Evolutionary conservation across 495 filamentous ascomycete species (phyloP), one percentile per base, ranked within the genome.

Genomic region (Penicillium cosmopolitanum): DNA sequence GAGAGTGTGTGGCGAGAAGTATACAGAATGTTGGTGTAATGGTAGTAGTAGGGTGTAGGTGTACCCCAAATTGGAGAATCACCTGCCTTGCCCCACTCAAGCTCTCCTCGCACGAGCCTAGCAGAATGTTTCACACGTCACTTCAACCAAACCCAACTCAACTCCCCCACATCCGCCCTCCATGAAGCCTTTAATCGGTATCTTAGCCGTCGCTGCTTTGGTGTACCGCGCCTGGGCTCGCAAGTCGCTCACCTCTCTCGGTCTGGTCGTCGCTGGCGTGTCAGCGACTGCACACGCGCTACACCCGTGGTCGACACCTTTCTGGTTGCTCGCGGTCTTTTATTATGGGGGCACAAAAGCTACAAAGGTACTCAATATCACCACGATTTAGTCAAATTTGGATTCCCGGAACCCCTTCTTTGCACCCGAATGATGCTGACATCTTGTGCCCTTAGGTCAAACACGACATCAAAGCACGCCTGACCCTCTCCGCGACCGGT

Each of bases 221-320:
- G 77, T 88, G 21, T 88, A 86, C 65, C 85, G 89, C 42, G 91
- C 90, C 21, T 85, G 83, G 69, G 83, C 84, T 18, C 85, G 86
- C 61, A 87, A 91, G 23, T 92, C 91, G 8, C 80, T 96, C 46
- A 95, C 92, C 12, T 87, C 88, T 0, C 74, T 80, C 34, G 92
- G 91, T 44, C 82, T 93, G 59, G 66, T 87, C 10, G 80, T 83
- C 19, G 92, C 93, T 12, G 74, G 73, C 21, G 58, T 88, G 33
- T 96, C 96, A 8, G 93, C 91, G 9, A 70, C 81, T 54, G 83
- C 87, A 4, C 95, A 98, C 72, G 91, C 93, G 10, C 63, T 91
- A 19, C 95, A 98, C 73, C 93, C 95, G 9, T 96, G 91, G 91
- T 89, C 87, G 55, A 76, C 92, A n/a, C 93, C 91, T 2, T 96